Evolutionary conservation across 495 filamentous ascomycete genomes (phyloP).

Genomic region (Penicillium dipodomyicola): DNA sequence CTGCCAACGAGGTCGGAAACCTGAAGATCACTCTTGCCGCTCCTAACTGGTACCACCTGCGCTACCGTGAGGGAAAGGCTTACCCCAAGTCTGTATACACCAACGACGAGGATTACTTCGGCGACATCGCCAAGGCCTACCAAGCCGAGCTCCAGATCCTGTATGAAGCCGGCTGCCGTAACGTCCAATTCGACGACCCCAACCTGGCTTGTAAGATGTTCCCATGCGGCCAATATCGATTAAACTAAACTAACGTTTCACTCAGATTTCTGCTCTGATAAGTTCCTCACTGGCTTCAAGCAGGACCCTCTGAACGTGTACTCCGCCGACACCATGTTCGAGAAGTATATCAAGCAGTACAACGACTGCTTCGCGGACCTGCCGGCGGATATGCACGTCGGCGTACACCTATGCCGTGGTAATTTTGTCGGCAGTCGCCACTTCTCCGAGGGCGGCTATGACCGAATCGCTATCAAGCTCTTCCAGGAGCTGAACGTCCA

Average conservation of each 20-base stretch:
- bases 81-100: constrained; percentile 64
- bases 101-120: constrained; percentile 69
- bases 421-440: constrained; percentile 77
- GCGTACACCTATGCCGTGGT: constrained; percentile 76
- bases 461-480: constrained; percentile 74
- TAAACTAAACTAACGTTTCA: constrained; percentile 1
- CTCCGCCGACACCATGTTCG: constrained; percentile 63
- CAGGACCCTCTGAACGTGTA: constrained; percentile 52
- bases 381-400: constrained; percentile 68
- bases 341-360: constrained; percentile 74
- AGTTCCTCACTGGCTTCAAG: constrained; percentile 69
- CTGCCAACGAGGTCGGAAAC: constrained; percentile 57
- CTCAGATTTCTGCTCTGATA: constrained; percentile 69
- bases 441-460: constrained; percentile 79
- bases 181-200: constrained; percentile 74
- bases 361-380: constrained; percentile 66
- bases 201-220: constrained; percentile 64
- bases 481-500: constrained; percentile 73
- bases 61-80: constrained; percentile 66
- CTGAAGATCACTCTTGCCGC: constrained; percentile 73
- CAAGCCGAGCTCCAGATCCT: constrained; percentile 63
- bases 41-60: constrained; percentile 72
- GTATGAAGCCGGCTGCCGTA: constrained; percentile 66
- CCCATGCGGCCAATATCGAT: not conserved
- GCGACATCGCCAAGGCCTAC: constrained; percentile 71